Percentiles rank a stretch among this genome's conserved stretches.
These are phyloP conservation scores for Jackrogersella multiformis DNA, from an alignment of 495 filamentous ascomycete species.

Conservation along the genomic window DNA sequence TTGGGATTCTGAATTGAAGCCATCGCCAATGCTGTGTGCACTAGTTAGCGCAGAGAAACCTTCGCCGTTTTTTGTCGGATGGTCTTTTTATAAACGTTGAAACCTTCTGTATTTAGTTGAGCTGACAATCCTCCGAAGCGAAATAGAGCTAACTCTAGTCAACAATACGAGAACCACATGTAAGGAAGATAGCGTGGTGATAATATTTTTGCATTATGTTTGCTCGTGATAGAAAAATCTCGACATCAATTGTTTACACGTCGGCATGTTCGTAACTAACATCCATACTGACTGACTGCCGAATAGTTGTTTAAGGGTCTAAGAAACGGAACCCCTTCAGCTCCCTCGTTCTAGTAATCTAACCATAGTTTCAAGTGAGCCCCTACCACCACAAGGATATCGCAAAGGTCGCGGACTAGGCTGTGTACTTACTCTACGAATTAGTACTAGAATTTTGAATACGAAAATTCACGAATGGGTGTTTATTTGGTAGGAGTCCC, in stretches of 20 bases:
- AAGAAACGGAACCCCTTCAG: too few species aligned
- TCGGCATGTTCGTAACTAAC: not conserved
- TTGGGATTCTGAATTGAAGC: not conserved
- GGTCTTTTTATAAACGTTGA: not conserved
- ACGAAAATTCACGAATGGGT: too few species aligned
- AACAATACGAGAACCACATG: not conserved
- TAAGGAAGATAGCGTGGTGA: not conserved
- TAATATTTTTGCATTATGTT: not conserved
- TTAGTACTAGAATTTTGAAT: too few species aligned
- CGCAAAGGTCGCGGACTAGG: too few species aligned
- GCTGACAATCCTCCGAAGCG: conserved; percentile 5
- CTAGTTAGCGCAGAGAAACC: not conserved
- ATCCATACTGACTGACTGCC: not conserved
- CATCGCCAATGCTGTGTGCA: not conserved
- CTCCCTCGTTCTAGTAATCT: too few species aligned
- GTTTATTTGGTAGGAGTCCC: too few species aligned
- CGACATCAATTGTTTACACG: not conserved
- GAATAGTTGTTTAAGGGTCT: too few species aligned
- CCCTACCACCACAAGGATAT: too few species aligned
- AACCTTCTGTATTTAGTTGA: not conserved
- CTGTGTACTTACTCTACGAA: too few species aligned
- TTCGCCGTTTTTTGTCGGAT: conserved; percentile 3
- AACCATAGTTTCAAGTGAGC: too few species aligned
- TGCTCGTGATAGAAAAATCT: not conserved
- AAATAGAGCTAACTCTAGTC: not conserved